Evolutionary conservation across 495 filamentous ascomycete species (phyloP).

Genomic region (Massariosphaeria phaeospora): DNA sequence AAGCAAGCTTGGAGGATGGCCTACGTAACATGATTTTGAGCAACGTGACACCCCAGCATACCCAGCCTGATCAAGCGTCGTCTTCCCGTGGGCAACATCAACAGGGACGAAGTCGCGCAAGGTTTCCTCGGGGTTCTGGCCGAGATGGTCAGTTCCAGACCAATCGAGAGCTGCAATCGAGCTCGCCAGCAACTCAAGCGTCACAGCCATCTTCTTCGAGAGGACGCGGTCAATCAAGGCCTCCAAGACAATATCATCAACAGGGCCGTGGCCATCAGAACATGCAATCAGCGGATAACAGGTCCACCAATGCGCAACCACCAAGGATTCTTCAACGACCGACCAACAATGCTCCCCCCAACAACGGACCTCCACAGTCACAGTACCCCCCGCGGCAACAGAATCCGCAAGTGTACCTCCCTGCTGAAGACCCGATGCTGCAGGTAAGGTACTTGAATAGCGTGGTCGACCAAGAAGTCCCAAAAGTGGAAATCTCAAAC

Average conservation of each 20-base stretch:
- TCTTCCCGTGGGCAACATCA: constrained; percentile 11
- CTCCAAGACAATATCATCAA: background rate
- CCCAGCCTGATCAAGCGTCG: background rate
- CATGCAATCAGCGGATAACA: no score
- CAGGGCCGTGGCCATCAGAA: background rate
- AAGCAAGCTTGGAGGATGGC: constrained; percentile 39
- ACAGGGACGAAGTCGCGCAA: background rate
- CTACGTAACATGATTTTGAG: constrained; percentile 45
- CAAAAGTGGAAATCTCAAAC: constrained; percentile 33
- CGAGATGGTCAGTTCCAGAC: background rate
- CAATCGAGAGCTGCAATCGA: background rate
- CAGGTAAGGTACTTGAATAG: constrained; percentile 40
- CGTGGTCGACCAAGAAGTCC: constrained; percentile 32
- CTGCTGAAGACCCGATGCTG: constrained; percentile 2
- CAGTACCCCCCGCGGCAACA: constrained; percentile 9
- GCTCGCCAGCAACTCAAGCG: background rate
- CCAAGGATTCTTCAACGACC: constrained; percentile 27
- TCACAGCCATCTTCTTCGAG: background rate
- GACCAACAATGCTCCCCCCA: background rate
- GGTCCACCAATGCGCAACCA: background rate
- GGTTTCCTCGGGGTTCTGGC: background rate
- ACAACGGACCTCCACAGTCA: background rate
- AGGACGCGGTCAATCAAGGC: background rate
- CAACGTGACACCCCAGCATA: constrained; percentile 33
- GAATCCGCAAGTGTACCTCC: background rate